phyloP scores from a whole-genome alignment of 306 rosid genomes.

The Rosa persica region DNA sequence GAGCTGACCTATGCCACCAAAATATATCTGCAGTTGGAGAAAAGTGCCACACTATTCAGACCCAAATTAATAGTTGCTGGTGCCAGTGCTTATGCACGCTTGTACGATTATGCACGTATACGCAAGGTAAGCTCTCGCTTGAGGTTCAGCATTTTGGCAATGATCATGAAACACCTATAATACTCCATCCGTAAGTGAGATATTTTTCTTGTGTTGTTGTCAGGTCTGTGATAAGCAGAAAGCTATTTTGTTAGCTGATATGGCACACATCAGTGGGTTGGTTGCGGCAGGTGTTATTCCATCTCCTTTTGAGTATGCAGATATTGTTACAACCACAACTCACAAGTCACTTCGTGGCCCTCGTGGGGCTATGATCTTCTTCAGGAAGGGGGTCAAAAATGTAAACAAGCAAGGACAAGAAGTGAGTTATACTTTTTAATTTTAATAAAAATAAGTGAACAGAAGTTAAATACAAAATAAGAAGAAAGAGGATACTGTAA shows the following conservation, averaged over 20 bases:
- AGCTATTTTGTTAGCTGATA: slow-evolving; percentile 50
- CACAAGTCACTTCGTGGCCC: slow-evolving; percentile 98
- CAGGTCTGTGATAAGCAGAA: slow-evolving; percentile 52
- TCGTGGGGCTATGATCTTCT: slow-evolving; percentile 97
- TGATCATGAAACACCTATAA: not conserved
- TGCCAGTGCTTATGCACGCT: slow-evolving; percentile 54
- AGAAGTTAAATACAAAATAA: not conserved
- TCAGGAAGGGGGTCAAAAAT: slow-evolving; percentile 83
- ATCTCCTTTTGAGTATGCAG: slow-evolving; percentile 47
- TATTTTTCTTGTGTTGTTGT: slow-evolving; percentile 6
- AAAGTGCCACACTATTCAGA: slow-evolving; percentile 43
- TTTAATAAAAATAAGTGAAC: not conserved
- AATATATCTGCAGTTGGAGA: slow-evolving; percentile 37
- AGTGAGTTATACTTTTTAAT: slow-evolving; percentile 50
- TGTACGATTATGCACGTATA: slow-evolving; percentile 45
- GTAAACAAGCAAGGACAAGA: slow-evolving; percentile 90
- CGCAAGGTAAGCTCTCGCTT: slow-evolving; percentile 36
- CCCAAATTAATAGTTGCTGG: slow-evolving; percentile 53
- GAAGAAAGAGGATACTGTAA: not conserved
- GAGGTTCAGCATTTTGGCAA: not conserved
- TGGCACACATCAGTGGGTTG: slow-evolving; percentile 54
- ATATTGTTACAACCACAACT: slow-evolving; percentile 89
- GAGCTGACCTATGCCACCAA: slow-evolving; percentile 6
- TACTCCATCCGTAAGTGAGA: not conserved
- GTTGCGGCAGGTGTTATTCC: slow-evolving; percentile 54